Evolutionary conservation across 495 filamentous ascomycete species (phyloP).

Genomic region (Tetracladium setigerum): DNA sequence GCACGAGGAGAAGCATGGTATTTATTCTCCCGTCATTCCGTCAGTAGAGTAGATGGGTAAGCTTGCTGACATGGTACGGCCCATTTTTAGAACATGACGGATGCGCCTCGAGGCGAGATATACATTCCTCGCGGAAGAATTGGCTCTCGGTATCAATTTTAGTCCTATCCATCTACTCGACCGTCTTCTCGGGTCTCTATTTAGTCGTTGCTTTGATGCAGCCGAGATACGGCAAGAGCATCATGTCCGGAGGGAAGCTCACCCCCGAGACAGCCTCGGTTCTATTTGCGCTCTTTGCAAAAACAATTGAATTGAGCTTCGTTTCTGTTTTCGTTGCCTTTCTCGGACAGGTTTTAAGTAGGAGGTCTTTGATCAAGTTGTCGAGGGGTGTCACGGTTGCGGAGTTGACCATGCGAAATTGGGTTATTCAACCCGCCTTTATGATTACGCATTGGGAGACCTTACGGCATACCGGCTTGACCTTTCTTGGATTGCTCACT

Average conservation of each 20-base stretch:
- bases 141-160: conserved; percentile 54
- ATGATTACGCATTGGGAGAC: conserved; percentile 59
- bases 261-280: conserved; percentile 49
- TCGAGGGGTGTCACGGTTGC: conserved; percentile 59
- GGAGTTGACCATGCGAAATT: conserved; percentile 58
- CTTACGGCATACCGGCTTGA: conserved; percentile 50
- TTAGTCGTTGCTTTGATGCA: conserved; percentile 48
- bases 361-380: conserved; percentile 45
- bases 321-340: conserved; percentile 71
- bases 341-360: conserved; percentile 62
- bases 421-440: conserved; percentile 45
- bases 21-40: too few species aligned
- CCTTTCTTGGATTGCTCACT: conserved; percentile 49
- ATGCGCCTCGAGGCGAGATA: conserved; percentile 26
- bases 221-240: conserved; percentile 48
- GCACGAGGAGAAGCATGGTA: too few species aligned
- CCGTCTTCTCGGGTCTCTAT: conserved; percentile 56
- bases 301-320: conserved; percentile 68
- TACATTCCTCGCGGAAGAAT: conserved; percentile 32
- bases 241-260: conserved; percentile 40
- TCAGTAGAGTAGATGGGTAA: too few species aligned
- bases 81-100: conserved; percentile 4
- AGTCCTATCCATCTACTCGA: conserved; percentile 58
- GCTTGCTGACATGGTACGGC: too few species aligned
- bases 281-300: conserved; percentile 57